These are phyloP conservation scores for Capronia epimyces DNA, from an alignment of 2,329 filamentous ascomycete genomes.

Conservation along the genomic window DNA sequence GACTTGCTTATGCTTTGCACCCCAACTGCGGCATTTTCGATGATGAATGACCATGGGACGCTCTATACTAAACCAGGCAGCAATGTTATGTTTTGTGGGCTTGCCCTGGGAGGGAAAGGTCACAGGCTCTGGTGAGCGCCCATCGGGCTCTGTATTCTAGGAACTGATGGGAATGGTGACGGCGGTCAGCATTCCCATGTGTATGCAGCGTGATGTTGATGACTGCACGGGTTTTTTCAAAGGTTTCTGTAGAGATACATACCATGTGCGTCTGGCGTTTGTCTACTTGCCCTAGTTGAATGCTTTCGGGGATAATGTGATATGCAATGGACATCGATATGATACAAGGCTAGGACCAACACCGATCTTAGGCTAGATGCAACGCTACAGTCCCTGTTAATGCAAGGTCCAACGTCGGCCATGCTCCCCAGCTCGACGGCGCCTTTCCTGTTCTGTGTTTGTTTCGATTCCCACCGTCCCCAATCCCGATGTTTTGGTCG, in stretches of 20 bases:
- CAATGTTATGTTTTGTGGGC: not conserved
- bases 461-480: not conserved
- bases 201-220: not conserved
- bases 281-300: too few species aligned
- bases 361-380: too few species aligned
- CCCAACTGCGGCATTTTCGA: slow-evolving; percentile 73
- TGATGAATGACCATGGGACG: slow-evolving; percentile 43
- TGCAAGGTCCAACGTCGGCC: not conserved
- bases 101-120: not conserved
- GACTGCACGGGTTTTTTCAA: too few species aligned
- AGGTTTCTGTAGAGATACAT: too few species aligned
- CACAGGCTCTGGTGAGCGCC: not conserved
- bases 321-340: too few species aligned
- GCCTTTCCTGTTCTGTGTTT: not conserved
- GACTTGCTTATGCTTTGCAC: slow-evolving; percentile 78
- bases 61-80: not conserved
- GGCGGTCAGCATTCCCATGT: not conserved
- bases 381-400: too few species aligned
- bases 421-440: not conserved
- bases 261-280: too few species aligned
- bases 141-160: not conserved
- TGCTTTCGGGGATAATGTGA: too few species aligned
- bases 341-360: too few species aligned
- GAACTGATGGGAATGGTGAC: not conserved
- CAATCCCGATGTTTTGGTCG: not conserved